Evolutionary conservation across 1,284 basidiomycete species (phyloP).

Genomic region (Moesziomyces globuligerus): DNA sequence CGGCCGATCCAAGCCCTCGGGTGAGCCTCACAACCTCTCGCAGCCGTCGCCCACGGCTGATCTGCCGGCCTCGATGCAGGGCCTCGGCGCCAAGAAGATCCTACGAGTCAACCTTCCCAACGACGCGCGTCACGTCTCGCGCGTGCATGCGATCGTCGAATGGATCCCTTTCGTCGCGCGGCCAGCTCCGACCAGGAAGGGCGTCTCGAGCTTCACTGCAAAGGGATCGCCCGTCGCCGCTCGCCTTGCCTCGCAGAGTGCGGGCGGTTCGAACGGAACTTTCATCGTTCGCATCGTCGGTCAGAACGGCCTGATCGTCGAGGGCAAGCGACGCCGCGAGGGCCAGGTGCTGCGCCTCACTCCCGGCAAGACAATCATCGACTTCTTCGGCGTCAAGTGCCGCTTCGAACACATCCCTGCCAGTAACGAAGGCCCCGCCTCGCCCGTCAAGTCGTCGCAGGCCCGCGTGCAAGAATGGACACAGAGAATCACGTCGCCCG

Average conservation of each 20-base stretch:
- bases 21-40: constrained; percentile 24
- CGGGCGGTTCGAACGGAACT: constrained; percentile 34
- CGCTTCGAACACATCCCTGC: constrained; percentile 39
- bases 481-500: constrained; percentile 37
- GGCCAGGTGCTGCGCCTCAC: constrained; percentile 57
- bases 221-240: constrained; percentile 29
- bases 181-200: constrained; percentile 10
- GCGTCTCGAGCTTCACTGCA: constrained; percentile 22
- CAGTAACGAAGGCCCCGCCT: constrained; percentile 15
- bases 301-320: constrained; percentile 64
- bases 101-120: constrained; percentile 55
- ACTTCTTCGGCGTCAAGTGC: constrained; percentile 60
- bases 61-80: constrained; percentile 31
- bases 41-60: constrained; percentile 13
- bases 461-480: constrained; percentile 19
- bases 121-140: constrained; percentile 59
- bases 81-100: constrained; percentile 47
- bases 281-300: constrained; percentile 63
- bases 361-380: constrained; percentile 48
- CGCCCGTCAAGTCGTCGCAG: constrained; percentile 26
- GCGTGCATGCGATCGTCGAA: constrained; percentile 63
- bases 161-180: constrained; percentile 59
- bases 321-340: constrained; percentile 60
- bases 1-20: constrained; percentile 50
- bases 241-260: constrained; percentile 7